Base-by-base conservation (phyloP, 129 eudicot genomes). In the carrot (Daucus carota) region DNA sequence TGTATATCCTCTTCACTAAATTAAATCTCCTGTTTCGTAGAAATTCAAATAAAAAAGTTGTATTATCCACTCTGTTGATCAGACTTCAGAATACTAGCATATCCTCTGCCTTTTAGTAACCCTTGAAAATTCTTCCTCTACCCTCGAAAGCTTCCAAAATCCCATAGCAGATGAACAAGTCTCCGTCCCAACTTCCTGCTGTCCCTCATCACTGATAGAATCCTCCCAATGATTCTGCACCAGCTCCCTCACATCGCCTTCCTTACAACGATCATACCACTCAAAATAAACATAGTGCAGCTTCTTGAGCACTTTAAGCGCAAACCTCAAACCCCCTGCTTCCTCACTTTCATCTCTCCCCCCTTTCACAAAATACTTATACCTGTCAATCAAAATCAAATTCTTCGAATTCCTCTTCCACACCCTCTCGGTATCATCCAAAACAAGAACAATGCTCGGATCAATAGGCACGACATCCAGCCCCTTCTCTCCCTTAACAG, bases 341-440 rank as follows among this genome's bases (percentile, higher is more conserved):
- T 0, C 18, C 18, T 63, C 70, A 29, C 40, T 29, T 13, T 63
- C 70, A 29, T 63, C 70, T 6, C 2, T 8, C 15, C 40, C 38
- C 22, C 3, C 36, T 28, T 28, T 0, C 8, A 10, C 2, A 8
- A 63, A 63, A 63, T 26, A 63, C 13, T 14, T 0, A 0, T 63
- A 63, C 3, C 5, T 1, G 0, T 63, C 20, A 31, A 63, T 63
- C 40, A 63, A 3, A 12, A 62, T 5, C 9, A 62, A 32, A 32
- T 62, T 62, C 28, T 20, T 7, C 3, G 0, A 24, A 70, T 70
- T 1, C 28, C 50, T 40, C 41, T 12, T 0, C 73, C 73, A 70
- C 73, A 84, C 92, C 36, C 69, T 34, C 67, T 82, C 85, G 18
- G 87, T 82, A 57, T 87, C 92, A 82, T 87, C 89, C 62, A 87